Percentiles rank a stretch among this genome's conserved stretches.
phyloP scores from a whole-genome alignment of 371 early-diverging fungal genomes.

The Zancudomyces culisetae region DNA sequence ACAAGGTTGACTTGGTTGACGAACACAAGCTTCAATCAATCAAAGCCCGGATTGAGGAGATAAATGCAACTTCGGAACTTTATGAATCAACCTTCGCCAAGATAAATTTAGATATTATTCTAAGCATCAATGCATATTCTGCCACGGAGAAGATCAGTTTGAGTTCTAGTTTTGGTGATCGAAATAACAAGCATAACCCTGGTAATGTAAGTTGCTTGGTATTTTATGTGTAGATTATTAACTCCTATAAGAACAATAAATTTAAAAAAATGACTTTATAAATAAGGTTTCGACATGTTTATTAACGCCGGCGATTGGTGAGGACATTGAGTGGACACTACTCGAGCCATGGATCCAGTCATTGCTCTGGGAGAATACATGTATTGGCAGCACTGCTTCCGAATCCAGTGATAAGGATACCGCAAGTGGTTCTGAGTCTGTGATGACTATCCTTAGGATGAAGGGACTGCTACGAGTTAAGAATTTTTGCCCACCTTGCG shows the following conservation, averaged over 20 bases:
- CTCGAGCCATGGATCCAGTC: constrained; percentile 79
- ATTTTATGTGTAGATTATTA: constrained; percentile 16
- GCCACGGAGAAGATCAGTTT: constrained; percentile 14
- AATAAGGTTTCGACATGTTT: constrained; percentile 24
- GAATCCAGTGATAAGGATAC: background rate
- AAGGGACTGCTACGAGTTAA: constrained; percentile 55
- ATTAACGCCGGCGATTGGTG: constrained; percentile 19
- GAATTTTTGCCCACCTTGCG: constrained; percentile 16
- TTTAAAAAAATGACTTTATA: constrained; percentile 12
- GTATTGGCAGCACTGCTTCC: constrained; percentile 22
- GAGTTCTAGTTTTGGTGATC: background rate
- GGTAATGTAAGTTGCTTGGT: constrained; percentile 13
- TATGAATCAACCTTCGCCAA: constrained; percentile 35
- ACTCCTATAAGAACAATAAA: constrained; percentile 8
- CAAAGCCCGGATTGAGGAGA: constrained; percentile 28
- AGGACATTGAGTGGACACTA: constrained; percentile 4
- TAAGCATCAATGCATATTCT: constrained; percentile 60
- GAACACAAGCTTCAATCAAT: constrained; percentile 26
- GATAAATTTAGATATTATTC: constrained; percentile 50
- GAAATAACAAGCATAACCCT: constrained; percentile 5
- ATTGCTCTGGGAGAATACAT: constrained; percentile 65
- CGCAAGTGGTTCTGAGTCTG: background rate
- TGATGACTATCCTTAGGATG: constrained; percentile 49
- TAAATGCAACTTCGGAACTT: constrained; percentile 44
- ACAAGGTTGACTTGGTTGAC: constrained; percentile 74